A percentile compares a stretch with the other conserved stretches of the same genome.
phyloP scores from a whole-genome alignment of 2,329 filamentous ascomycete genomes.

The Penicillium sp. region DNA sequence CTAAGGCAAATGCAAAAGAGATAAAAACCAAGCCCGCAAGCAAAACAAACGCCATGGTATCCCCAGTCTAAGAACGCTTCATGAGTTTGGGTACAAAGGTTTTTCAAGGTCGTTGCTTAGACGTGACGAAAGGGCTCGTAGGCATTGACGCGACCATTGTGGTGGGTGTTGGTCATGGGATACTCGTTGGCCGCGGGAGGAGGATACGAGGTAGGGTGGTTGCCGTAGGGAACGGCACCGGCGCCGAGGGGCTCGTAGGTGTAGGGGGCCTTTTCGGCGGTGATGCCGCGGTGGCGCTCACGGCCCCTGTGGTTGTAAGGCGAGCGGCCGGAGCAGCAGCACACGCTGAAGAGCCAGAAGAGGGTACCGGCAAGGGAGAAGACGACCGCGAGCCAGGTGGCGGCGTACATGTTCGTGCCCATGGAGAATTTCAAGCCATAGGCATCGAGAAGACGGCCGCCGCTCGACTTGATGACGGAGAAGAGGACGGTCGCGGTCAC shows the following conservation, averaged over 20 bases:
- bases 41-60: slow-evolving; percentile 20
- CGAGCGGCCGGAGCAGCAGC: slow-evolving; percentile 75
- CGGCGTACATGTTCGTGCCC: slow-evolving; percentile 64
- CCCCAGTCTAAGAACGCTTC: slow-evolving; percentile 20
- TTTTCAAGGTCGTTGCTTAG: slow-evolving; percentile 15
- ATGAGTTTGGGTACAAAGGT: slow-evolving; percentile 4
- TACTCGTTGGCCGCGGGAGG: slow-evolving; percentile 21
- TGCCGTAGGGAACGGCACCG: slow-evolving; percentile 19
- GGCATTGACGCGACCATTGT: slow-evolving; percentile 22
- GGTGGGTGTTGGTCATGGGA: slow-evolving; percentile 22
- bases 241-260: slow-evolving; percentile 53
- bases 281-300: slow-evolving; percentile 36
- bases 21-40: slow-evolving; percentile 4
- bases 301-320: slow-evolving; percentile 44
- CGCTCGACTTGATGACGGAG: slow-evolving; percentile 61
- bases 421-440: slow-evolving; percentile 66
- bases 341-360: slow-evolving; percentile 89
- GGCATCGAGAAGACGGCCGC: slow-evolving; percentile 61
- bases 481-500: slow-evolving; percentile 70
- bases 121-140: slow-evolving; percentile 39
- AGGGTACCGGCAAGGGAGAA: slow-evolving; percentile 69
- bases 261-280: slow-evolving; percentile 57
- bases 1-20: neutral
- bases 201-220: slow-evolving; percentile 28
- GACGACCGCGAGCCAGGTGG: slow-evolving; percentile 73